A percentile compares a stretch with the other conserved stretches of the same genome.
Conservation (phyloP, 306 rosid genomes). For the Trichosanthes cucumerina region DNA sequence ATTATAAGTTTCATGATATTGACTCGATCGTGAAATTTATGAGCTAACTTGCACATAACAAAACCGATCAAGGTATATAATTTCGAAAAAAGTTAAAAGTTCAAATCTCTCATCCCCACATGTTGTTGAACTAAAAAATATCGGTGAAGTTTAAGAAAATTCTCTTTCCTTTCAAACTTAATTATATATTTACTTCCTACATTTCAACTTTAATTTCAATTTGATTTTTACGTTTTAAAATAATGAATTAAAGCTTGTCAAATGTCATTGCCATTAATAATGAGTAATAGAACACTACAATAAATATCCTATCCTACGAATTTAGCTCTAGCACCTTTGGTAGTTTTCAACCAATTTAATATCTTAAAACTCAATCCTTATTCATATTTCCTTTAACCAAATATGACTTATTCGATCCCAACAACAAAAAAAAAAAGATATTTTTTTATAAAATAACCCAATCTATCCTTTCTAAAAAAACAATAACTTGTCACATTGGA, state of each 20-base stretch:
- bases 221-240: background rate
- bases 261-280: background rate
- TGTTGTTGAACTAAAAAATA: background rate
- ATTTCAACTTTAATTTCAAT: background rate
- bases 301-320: background rate
- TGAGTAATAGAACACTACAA: background rate
- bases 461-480: background rate
- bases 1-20: background rate
- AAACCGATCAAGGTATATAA: too few relatives aligned
- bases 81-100: too few relatives aligned
- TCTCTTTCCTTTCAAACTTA: background rate
- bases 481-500: background rate
- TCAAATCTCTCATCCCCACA: background rate
- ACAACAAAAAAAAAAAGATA: too few relatives aligned
- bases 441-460: too few relatives aligned
- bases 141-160: background rate
- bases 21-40: too few relatives aligned
- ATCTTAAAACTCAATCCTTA: background rate
- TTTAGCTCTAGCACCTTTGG: background rate
- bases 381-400: too few relatives aligned
- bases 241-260: background rate
- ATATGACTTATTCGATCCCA: too few relatives aligned
- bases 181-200: background rate
- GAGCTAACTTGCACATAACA: too few relatives aligned
- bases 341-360: too few relatives aligned